Percentiles rank a stretch among this genome's conserved stretches.
These are phyloP conservation scores for Mycena albidolilacea DNA, from an alignment of 768 basidiomycete species.

Conservation along the genomic window DNA sequence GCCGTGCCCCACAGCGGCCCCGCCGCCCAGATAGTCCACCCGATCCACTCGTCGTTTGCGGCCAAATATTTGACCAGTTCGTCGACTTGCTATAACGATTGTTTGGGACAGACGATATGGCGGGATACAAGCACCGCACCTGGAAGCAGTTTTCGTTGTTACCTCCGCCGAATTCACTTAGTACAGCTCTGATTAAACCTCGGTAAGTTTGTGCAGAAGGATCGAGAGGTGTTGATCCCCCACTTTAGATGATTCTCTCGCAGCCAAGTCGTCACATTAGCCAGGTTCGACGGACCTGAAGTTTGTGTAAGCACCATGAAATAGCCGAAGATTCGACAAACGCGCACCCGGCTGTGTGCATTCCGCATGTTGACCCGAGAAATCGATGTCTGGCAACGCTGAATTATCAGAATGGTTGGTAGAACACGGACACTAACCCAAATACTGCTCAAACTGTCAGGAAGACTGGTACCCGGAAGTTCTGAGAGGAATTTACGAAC, in stretches of 20 bases:
- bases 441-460: slow-evolving; percentile 22
- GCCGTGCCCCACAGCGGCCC: slow-evolving; percentile 62
- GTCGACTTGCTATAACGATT: slow-evolving; percentile 33
- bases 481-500: slow-evolving; percentile 35
- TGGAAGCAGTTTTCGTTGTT: slow-evolving; percentile 60
- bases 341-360: slow-evolving; percentile 59
- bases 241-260: slow-evolving; percentile 60
- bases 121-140: slow-evolving; percentile 37
- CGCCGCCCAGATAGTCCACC: slow-evolving; percentile 65
- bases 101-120: background rate
- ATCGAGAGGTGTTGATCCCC: slow-evolving; percentile 1
- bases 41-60: slow-evolving; percentile 62
- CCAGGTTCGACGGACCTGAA: slow-evolving; percentile 57
- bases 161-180: slow-evolving; percentile 63
- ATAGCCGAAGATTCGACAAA: background rate
- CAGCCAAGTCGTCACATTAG: slow-evolving; percentile 58
- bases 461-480: background rate
- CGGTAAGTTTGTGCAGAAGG: background rate
- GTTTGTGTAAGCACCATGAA: background rate
- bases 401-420: background rate
- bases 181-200: slow-evolving; percentile 52
- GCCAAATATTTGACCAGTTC: slow-evolving; percentile 59
- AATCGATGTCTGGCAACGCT: slow-evolving; percentile 55
- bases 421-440: slow-evolving; percentile 25
- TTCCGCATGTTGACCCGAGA: slow-evolving; percentile 58